phyloP scores from a whole-genome alignment of 345 rosid species.

The Gossypium sturtianum region DNA sequence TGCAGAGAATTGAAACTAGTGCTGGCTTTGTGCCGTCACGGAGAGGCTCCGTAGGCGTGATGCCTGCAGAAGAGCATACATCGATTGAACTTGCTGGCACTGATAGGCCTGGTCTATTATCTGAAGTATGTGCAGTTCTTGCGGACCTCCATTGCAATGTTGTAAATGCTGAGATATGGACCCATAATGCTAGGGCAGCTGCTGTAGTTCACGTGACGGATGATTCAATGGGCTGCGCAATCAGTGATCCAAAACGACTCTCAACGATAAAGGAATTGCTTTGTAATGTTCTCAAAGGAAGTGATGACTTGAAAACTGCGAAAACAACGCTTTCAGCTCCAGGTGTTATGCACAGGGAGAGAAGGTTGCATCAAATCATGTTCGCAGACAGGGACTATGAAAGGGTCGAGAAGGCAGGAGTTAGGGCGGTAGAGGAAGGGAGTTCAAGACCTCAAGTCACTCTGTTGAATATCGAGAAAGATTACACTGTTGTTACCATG shows the following conservation, averaged over 20 bases:
- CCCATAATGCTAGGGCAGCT: conserved; percentile 90
- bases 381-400: conserved; percentile 88
- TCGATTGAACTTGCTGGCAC: conserved; percentile 75
- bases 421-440: conserved; percentile 28
- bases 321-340: conserved; percentile 60
- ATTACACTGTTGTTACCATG: conserved; percentile 77
- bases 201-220: conserved; percentile 81
- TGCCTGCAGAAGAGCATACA: conserved; percentile 76
- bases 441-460: conserved; percentile 59
- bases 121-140: conserved; percentile 91
- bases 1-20: conserved; percentile 72
- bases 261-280: conserved; percentile 56
- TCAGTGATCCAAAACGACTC: conserved; percentile 60
- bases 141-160: conserved; percentile 77
- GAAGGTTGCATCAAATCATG: conserved; percentile 95
- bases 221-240: conserved; percentile 47
- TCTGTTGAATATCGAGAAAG: conserved; percentile 65
- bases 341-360: conserved; percentile 51
- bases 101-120: conserved; percentile 82
- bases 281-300: conserved; percentile 57
- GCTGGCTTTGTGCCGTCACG: conserved; percentile 52
- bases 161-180: conserved; percentile 88
- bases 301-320: conserved; percentile 51
- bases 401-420: conserved; percentile 39
- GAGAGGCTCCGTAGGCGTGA: conserved; percentile 68